Evolutionary conservation across 2,329 filamentous ascomycete species (phyloP), one percentile per base, ranked within the genome.

Genomic region (Aspergillus jensenii): DNA sequence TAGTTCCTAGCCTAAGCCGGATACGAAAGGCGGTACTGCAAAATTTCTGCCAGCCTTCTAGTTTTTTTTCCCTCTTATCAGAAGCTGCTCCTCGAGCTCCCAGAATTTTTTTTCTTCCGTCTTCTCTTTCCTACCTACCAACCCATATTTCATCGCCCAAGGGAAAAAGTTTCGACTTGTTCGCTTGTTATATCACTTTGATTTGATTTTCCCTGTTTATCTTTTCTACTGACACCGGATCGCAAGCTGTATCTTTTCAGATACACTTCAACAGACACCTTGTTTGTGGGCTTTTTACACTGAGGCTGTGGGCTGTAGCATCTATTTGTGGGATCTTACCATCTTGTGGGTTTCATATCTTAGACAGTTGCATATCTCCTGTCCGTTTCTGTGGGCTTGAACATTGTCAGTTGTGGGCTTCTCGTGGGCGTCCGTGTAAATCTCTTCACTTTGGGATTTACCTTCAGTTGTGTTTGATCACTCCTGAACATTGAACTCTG

Each of bases 381-480:
- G 74, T 75, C 71, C 64, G 65, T 71, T 72, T 72, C 71, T 64
- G 75, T 76, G 75, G 75, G 75, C 73, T 76, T 76, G 68, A 74
- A 71, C 70, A 71, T 62, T 73, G 68, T 72, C 68, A 64, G 68
- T 73, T 74, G 73, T 68, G 72, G 72, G 72, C 72, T 73, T 69
- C 68, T 72, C 71, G 74, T 75, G 73, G 73, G 70, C 70, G 66
- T 71, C 69, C 67, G 64, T 59, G 62, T 58, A 60, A 59, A 60
- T 65, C 58, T 65, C 58, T 67, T 60, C 35, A 43, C n/a, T 57
- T 56, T 48, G 52, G 60, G 59, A 61, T 63, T 59, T 62, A 58
- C 40, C 57, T 68, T 65, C 65, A 68, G 67, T 61, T 70, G 69
- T 71, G 66, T 67, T 69, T 62, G 66, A 60, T 67, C 68, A 68